Base-by-base conservation (phyloP, 257 asterid genomes). In the Capsicum chinense region DNA sequence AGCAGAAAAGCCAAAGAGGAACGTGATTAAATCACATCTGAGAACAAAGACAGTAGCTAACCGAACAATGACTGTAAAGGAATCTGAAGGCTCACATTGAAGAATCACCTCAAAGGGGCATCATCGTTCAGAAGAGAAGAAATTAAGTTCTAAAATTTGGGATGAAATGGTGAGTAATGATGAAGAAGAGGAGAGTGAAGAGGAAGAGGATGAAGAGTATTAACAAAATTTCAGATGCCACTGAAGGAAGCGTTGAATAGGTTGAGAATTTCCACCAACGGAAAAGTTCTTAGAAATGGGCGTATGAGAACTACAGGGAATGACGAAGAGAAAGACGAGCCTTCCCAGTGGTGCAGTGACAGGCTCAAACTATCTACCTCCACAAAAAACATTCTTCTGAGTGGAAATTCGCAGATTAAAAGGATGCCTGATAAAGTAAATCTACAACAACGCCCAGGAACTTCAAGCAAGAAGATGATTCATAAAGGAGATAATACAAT, bases 151-250 rank as follows among this genome's bases (percentile, higher is more conserved):
- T 58, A 5, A 37, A 11, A 52, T 56, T 73, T 54, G 79, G 80
- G 52, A 67, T 17, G 76, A 52, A 39, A 33, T 68, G 44, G 73
- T 83, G 33, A 54, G 79, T 37, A 50, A 33, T 69, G 84, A 85
- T 42, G 70, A 86, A 83, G 87, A 88, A 83, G 59, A 83, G 62
- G 86, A 68, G 13, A 60, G 21, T 80, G 87, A 74, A 87, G 58
- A 85, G 80, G 58, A 70, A 70, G 74, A 73, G 79, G 83, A 74
- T 73, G 76, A 59, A 78, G 79, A 63, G 66, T 82, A 33, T 82
- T 79, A 54, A 52, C 89, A 15, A 63, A 52, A 56, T 80, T 59
- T 57, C 85, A 83, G 64, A 70, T 54, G 85, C 50, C 79, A 33
- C 85, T 54, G 17, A 16, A 68, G 47, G 66, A 83, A 66, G 57